Conservation (phyloP, 2,329 filamentous ascomycete genomes). For the Aspergillus novofumigatus region DNA sequence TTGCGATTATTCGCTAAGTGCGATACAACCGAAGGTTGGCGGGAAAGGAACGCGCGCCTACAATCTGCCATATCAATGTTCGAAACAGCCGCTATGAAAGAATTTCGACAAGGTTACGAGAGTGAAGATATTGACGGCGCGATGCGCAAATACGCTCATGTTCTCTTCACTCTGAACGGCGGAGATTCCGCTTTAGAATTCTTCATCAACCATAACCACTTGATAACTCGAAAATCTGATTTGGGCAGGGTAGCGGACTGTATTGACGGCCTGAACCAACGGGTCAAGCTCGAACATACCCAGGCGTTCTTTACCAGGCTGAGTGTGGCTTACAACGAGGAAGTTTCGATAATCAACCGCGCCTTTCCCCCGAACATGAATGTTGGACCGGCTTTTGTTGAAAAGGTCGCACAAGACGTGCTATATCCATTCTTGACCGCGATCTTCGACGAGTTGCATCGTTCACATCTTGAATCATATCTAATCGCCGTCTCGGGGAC, state of each 20-base stretch:
- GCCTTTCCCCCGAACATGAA: conserved; percentile 70
- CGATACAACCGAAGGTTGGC: conserved; percentile 74
- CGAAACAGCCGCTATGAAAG: conserved; percentile 81
- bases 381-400: conserved; percentile 73
- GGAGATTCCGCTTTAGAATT: conserved; percentile 73
- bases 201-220: conserved; percentile 82
- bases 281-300: conserved; percentile 73
- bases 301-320: conserved; percentile 75
- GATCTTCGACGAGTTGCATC: conserved; percentile 82
- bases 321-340: conserved; percentile 73
- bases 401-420: conserved; percentile 76
- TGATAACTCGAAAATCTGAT: conserved; percentile 70
- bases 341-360: conserved; percentile 71
- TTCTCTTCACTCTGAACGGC: conserved; percentile 77
- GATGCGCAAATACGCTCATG: conserved; percentile 85
- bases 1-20: conserved; percentile 72
- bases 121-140: conserved; percentile 80
- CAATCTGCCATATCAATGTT: conserved; percentile 74
- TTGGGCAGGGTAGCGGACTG: conserved; percentile 77
- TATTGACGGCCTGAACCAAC: conserved; percentile 64
- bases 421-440: conserved; percentile 81
- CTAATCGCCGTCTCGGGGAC: conserved; percentile 81
- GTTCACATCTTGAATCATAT: conserved; percentile 69
- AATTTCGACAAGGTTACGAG: conserved; percentile 91
- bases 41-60: conserved; percentile 66